Base-by-base conservation (phyloP, 495 filamentous ascomycete genomes). In the Trichoderma orchidacearum region DNA sequence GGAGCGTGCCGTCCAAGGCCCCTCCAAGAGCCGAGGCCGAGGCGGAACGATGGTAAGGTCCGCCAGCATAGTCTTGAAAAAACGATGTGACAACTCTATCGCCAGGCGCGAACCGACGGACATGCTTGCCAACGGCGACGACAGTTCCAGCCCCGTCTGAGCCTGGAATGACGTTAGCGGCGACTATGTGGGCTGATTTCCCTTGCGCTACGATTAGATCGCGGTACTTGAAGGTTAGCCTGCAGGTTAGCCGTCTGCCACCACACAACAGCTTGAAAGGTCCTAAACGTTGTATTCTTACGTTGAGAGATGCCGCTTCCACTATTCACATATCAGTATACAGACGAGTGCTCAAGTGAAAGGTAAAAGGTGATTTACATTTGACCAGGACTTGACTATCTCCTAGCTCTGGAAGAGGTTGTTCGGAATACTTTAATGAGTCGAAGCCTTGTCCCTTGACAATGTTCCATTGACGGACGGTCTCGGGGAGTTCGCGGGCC, bases 101-200 rank as follows among this genome's bases (percentile, higher is more conserved):
- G 32, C 85, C 85, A 35, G 71, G 72, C 59, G 77, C 70, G 72
- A 86, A 85, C 18, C 75, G 72, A 2, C 64, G 73, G 21, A 85
- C 83, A 36, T 75, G 72, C 12, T 74, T 64, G 34, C 85, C 85
- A 11, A 80, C 72, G 12, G 75, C 78, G 51, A 82, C 64, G 32
- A 89, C 77, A 17, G 73, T 75, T 35, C 83, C 84, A 8, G 85
- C 79, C 48, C 82, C 84, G 62, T 88, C 85, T 53, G 83, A 86
- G 51, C 69, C 75, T 0, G 85, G 81, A 1, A 87, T 72, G 0
- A 86, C 73, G 48, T 70, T 71, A 27, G 75, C 61, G 3, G 62
- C 70, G 17, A 74, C 54, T 1, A 73, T 62, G 64, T 82, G 62
- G 2, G 58, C 57, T 38, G 59, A 64, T 13, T 55, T 45, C 12